Percentiles rank a stretch among this genome's conserved stretches.
Conservation (phyloP, 2,329 filamentous ascomycete species). For the Balansia obtecta region DNA sequence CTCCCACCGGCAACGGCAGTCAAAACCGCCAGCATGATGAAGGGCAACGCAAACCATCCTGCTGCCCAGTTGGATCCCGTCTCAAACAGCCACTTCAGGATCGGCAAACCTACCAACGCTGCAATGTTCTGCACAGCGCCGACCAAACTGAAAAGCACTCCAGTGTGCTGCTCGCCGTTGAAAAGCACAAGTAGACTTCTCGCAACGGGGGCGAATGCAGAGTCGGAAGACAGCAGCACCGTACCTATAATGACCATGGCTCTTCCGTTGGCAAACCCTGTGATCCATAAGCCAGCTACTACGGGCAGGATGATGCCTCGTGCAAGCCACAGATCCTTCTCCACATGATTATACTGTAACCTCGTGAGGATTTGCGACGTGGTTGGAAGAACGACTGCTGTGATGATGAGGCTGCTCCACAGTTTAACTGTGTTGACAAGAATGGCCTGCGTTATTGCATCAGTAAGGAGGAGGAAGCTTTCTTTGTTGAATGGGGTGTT, state of each 20-base stretch:
- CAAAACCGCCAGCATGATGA: background rate
- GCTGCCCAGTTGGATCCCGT: background rate
- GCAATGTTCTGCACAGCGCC: background rate
- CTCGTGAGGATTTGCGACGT: conserved; percentile 1
- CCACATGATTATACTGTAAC: background rate
- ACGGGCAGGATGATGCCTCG: background rate
- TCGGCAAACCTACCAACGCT: background rate
- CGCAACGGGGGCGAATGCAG: background rate
- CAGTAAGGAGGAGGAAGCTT: background rate
- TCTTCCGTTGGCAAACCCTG: background rate
- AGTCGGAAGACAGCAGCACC: background rate
- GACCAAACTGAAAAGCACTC: background rate
- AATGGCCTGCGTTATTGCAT: background rate
- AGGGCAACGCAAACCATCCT: conserved; percentile 1
- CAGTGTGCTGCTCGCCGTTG: conserved; percentile 1
- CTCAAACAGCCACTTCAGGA: background rate
- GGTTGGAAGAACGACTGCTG: background rate
- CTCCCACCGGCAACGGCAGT: background rate
- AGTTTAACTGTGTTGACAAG: background rate
- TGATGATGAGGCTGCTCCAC: background rate
- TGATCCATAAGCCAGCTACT: background rate
- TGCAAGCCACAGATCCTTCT: conserved; percentile 4
- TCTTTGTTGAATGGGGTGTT: too few relatives aligned
- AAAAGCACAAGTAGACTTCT: conserved; percentile 3
- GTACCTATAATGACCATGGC: conserved; percentile 3